These are phyloP conservation scores for Poa annua DNA, from an alignment of 176 grass and related monocot species.

Conservation along the genomic window DNA sequence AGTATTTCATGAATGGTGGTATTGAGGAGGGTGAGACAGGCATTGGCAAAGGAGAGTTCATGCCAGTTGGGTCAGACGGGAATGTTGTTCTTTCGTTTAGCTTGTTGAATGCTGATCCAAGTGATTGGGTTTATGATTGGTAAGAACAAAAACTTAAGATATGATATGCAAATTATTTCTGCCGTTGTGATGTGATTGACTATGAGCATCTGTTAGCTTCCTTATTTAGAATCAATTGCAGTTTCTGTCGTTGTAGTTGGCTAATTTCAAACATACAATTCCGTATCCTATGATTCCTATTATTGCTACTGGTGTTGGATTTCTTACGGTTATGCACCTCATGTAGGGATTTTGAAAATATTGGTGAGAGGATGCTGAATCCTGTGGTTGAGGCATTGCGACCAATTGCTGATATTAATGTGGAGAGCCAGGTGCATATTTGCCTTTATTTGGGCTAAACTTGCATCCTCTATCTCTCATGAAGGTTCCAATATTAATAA, in stretches of 20 bases:
- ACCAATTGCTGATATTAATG: conserved; percentile 82
- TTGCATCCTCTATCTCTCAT: conserved; percentile 29
- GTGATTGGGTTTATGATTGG: conserved; percentile 89
- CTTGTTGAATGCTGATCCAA: conserved; percentile 86
- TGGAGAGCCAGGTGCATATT: conserved; percentile 91
- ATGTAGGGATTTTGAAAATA: conserved; percentile 85
- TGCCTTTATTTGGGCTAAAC: conserved; percentile 25
- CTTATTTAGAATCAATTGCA: conserved; percentile 30
- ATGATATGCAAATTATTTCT: background rate
- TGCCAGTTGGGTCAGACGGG: conserved; percentile 91
- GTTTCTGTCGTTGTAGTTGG: conserved; percentile 17
- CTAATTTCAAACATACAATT: conserved; percentile 1
- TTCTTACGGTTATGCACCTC: conserved; percentile 33
- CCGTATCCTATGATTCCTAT: conserved; percentile 16
- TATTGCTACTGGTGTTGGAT: conserved; percentile 10
- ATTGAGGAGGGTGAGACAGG: conserved; percentile 49
- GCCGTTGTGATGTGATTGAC: background rate
- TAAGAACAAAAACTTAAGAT: conserved; percentile 38
- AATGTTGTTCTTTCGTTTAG: conserved; percentile 85
- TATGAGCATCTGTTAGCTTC: background rate
- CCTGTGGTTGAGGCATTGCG: conserved; percentile 78
- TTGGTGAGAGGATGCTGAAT: conserved; percentile 67
- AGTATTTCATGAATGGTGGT: conserved; percentile 79
- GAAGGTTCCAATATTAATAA: conserved; percentile 12
- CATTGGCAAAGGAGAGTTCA: conserved; percentile 76